phyloP scores from a whole-genome alignment of 2,329 filamentous ascomycete species.

The Phialemonium atrogriseum region DNA sequence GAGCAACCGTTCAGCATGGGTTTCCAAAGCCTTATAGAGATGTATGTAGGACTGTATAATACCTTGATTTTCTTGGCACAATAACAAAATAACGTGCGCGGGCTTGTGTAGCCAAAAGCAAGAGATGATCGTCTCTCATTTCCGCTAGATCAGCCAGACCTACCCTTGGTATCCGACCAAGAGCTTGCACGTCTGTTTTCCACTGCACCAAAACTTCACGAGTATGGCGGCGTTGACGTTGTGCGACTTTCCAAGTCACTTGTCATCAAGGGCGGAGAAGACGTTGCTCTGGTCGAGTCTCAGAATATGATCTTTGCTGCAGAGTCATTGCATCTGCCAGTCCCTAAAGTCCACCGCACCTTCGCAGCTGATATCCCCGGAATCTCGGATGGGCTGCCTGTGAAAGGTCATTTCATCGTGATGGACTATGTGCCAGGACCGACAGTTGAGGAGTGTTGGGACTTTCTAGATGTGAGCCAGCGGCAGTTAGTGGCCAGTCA shows the following conservation, averaged over 20 bases:
- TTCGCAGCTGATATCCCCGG: not conserved
- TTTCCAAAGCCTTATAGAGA: no score
- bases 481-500: not conserved
- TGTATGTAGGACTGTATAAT: no score
- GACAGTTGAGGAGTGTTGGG: not conserved
- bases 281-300: not conserved
- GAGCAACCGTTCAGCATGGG: no score
- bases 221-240: not conserved
- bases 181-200: not conserved
- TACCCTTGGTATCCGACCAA: not conserved
- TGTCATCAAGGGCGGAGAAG: not conserved
- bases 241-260: not conserved
- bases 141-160: not conserved
- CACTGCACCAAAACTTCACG: not conserved
- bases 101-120: no score
- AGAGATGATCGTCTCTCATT: no score
- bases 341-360: slow-evolving; percentile 1
- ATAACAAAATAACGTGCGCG: no score
- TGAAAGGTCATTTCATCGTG: slow-evolving; percentile 1
- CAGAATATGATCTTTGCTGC: slow-evolving; percentile 1
- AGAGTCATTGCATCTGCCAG: not conserved
- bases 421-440: not conserved
- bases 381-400: not conserved
- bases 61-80: no score
- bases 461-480: not conserved